Conservation (phyloP, 805 yeast species). For the Ogataea populi-albae region DNA sequence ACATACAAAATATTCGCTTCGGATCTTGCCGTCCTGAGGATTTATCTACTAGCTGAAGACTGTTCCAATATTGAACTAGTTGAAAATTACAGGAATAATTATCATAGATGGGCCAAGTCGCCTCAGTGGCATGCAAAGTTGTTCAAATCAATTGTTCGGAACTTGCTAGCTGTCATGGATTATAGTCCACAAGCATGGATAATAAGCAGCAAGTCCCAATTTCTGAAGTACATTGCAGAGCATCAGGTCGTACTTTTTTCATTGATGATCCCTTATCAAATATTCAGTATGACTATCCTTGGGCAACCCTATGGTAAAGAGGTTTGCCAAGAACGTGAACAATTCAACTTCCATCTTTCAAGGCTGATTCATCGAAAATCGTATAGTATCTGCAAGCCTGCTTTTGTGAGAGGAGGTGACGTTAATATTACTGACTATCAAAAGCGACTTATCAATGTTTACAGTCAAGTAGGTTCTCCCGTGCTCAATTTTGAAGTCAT, state of each 20-base stretch:
- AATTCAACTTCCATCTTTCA: slow-evolving; percentile 31
- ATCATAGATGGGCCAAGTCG: slow-evolving; percentile 33
- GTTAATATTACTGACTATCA: too few species aligned
- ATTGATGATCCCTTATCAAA: not conserved
- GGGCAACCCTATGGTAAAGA: slow-evolving; percentile 6
- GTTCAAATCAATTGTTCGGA: slow-evolving; percentile 33
- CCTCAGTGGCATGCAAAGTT: slow-evolving; percentile 34
- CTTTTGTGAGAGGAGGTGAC: slow-evolving; percentile 11
- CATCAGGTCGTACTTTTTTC: slow-evolving; percentile 12
- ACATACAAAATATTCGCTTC: slow-evolving; percentile 38
- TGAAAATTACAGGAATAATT: slow-evolving; percentile 33
- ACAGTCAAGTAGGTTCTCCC: slow-evolving; percentile 36
- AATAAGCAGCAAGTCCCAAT: slow-evolving; percentile 8
- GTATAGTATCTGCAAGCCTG: slow-evolving; percentile 7
- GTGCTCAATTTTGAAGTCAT: slow-evolving; percentile 18
- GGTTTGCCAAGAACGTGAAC: slow-evolving; percentile 2
- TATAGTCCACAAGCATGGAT: slow-evolving; percentile 40
- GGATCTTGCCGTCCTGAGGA: slow-evolving; percentile 35
- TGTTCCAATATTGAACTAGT: slow-evolving; percentile 33
- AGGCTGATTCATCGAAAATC: slow-evolving; percentile 33
- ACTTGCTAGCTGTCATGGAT: slow-evolving; percentile 42
- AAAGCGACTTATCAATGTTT: slow-evolving; percentile 31
- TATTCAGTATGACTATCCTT: not conserved
- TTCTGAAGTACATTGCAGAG: slow-evolving; percentile 6
- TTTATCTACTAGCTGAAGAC: slow-evolving; percentile 50